These are phyloP conservation scores for Botrytis medusae DNA, from an alignment of 2,329 filamentous ascomycete species.

Conservation along the genomic window DNA sequence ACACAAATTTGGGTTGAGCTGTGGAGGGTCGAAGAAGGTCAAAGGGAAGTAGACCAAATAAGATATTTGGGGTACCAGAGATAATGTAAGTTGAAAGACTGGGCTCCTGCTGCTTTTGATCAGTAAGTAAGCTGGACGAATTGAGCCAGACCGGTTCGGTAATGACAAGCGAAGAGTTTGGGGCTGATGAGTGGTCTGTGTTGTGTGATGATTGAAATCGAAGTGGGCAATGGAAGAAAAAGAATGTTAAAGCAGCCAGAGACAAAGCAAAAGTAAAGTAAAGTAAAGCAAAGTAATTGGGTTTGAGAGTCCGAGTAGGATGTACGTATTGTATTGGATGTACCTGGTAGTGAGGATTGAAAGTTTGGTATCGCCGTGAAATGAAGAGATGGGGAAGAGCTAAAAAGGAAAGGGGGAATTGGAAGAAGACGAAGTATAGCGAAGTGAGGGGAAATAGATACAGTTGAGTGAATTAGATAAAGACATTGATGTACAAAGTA, in stretches of 20 bases:
- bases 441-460: not conserved
- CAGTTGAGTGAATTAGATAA: not conserved
- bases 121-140: conserved; percentile 1
- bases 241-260: not conserved
- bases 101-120: conserved; percentile 20
- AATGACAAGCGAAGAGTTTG: conserved; percentile 3
- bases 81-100: conserved; percentile 21
- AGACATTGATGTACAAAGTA: not conserved
- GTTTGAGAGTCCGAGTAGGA: not conserved
- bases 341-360: not conserved
- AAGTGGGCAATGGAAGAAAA: not conserved
- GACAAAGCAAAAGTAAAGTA: not conserved
- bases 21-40: conserved; percentile 19
- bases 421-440: not conserved
- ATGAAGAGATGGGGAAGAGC: not conserved
- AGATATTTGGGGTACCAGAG: conserved; percentile 19
- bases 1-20: conserved; percentile 11
- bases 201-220: not conserved
- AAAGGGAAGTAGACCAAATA: conserved; percentile 15
- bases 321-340: not conserved
- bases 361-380: not conserved
- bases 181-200: conserved; percentile 1
- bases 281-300: not conserved
- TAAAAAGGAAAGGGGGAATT: not conserved
- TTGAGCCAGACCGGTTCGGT: conserved; percentile 12